Evolutionary conservation across 306 rosid species (phyloP).

Genomic region (Corylus americana): DNA sequence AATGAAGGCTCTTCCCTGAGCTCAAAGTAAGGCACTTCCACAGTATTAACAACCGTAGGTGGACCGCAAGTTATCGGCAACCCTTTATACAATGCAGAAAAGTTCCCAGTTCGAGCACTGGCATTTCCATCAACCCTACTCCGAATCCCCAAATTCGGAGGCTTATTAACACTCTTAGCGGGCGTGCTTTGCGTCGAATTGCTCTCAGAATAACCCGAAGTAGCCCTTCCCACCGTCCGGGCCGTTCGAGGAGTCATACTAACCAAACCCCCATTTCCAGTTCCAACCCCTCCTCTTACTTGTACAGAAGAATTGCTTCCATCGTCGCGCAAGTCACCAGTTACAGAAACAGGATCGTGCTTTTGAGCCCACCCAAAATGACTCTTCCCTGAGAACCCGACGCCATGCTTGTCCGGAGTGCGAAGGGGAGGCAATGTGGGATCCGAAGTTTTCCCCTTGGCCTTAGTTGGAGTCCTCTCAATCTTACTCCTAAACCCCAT

Average conservation of each 20-base stretch:
- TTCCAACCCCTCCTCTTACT: conserved; percentile 39
- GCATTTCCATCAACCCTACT: conserved; percentile 65
- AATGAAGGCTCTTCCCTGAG: conserved; percentile 92
- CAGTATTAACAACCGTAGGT: conserved; percentile 61
- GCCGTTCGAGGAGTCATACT: conserved; percentile 60
- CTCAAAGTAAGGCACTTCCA: conserved; percentile 95
- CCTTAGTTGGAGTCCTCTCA: conserved; percentile 69
- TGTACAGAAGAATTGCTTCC: conserved; percentile 26
- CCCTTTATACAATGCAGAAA: conserved; percentile 75
- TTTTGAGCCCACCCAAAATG: conserved; percentile 78
- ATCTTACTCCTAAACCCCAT: conserved; percentile 41
- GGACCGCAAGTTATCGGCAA: conserved; percentile 46
- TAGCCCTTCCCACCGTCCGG: conserved; percentile 51
- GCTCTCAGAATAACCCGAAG: conserved; percentile 58
- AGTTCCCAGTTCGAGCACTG: conserved; percentile 57
- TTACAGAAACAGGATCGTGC: conserved; percentile 43
- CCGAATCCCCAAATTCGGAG: conserved; percentile 59
- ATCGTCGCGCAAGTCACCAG: conserved; percentile 45
- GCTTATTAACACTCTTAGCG: conserved; percentile 75
- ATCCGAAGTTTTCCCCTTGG: conserved; percentile 52
- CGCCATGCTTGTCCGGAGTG: conserved; percentile 72
- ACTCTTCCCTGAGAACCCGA: conserved; percentile 36
- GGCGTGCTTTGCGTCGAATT: conserved; percentile 86
- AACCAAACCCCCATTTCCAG: conserved; percentile 45
- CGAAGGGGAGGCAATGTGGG: conserved; percentile 63